These are phyloP conservation scores for Brassica balearica DNA, from an alignment of 441 rosid species.

Conservation along the genomic window DNA sequence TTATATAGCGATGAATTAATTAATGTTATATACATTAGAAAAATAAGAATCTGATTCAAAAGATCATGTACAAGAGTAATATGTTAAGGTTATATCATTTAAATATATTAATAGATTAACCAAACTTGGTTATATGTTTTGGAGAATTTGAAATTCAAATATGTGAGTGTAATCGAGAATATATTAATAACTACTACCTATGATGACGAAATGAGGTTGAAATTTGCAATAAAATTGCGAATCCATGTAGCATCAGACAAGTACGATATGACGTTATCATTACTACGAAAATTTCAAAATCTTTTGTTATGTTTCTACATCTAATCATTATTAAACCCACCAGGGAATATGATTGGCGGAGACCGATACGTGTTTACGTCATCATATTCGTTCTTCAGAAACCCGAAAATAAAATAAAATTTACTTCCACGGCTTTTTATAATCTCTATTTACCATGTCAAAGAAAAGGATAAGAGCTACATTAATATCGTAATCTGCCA, in stretches of 20 bases:
- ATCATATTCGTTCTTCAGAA: constrained; percentile 45
- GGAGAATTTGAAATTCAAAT: constrained; percentile 45
- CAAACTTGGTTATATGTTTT: constrained; percentile 1
- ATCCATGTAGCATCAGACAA: constrained; percentile 43
- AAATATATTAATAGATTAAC: neutral
- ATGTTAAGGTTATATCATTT: constrained; percentile 4
- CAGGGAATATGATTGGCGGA: constrained; percentile 34
- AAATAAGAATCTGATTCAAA: constrained; percentile 6
- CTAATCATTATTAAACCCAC: constrained; percentile 38
- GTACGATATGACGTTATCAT: constrained; percentile 45
- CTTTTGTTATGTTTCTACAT: constrained; percentile 31
- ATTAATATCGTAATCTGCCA: constrained; percentile 37
- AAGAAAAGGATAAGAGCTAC: constrained; percentile 12
- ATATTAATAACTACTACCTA: constrained; percentile 22
- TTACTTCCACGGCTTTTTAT: constrained; percentile 36
- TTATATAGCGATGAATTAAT: neutral
- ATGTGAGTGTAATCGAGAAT: constrained; percentile 32
- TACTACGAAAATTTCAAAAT: constrained; percentile 30
- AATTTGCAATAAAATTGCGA: constrained; percentile 41
- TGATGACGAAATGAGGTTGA: constrained; percentile 41
- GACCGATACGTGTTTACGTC: constrained; percentile 44
- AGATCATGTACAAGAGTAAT: neutral
- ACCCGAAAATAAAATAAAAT: constrained; percentile 10
- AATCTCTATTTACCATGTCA: constrained; percentile 30
- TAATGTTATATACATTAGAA: neutral